A percentile compares a stretch with the other conserved stretches of the same genome.
Evolutionary conservation across 371 early-diverging fungal species (phyloP).

Genomic region (Entomophthora muscae): DNA sequence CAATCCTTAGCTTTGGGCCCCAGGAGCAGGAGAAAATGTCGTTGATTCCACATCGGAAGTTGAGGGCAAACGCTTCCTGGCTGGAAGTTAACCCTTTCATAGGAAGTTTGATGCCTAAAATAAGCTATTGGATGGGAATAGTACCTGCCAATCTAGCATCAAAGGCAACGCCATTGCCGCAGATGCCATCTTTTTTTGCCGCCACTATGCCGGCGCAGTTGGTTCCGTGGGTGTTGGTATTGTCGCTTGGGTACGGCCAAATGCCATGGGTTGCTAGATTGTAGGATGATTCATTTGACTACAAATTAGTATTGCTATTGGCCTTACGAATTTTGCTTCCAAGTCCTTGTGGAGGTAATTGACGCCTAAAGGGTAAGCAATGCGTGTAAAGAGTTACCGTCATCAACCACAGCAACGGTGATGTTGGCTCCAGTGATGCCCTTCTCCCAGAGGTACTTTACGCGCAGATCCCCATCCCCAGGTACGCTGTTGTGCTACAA

Average conservation of each 20-base stretch:
- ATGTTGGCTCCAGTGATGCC: slow-evolving; percentile 46
- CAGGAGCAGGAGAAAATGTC: slow-evolving; percentile 87
- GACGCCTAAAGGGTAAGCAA: too few species aligned
- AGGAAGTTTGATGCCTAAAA: too few species aligned
- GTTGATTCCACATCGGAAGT: slow-evolving; percentile 65
- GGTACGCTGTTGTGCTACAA: too few species aligned
- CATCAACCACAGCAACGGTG: slow-evolving; percentile 83
- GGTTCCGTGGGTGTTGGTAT: slow-evolving; percentile 86
- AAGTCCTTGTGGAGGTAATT: too few species aligned
- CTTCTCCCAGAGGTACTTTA: slow-evolving; percentile 17
- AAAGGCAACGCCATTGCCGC: slow-evolving; percentile 94
- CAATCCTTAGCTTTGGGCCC: slow-evolving; percentile 87
- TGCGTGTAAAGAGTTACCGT: too few species aligned
- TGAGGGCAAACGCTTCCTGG: slow-evolving; percentile 80
- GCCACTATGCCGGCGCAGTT: slow-evolving; percentile 95
- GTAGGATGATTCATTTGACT: too few species aligned
- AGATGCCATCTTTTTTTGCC: slow-evolving; percentile 65
- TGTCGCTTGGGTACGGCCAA: slow-evolving; percentile 46
- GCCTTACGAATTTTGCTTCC: too few species aligned
- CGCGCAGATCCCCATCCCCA: too few species aligned
- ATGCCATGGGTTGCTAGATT: slow-evolving; percentile 46
- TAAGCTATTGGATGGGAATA: too few species aligned
- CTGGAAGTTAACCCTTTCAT: slow-evolving; percentile 54
- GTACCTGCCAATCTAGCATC: slow-evolving; percentile 73
- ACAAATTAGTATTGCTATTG: too few species aligned